Percentiles rank a stretch among this genome's conserved stretches.
Evolutionary conservation across 352 stramenopile genomes (phyloP).

Genomic region (Phytopythium litorale): DNA sequence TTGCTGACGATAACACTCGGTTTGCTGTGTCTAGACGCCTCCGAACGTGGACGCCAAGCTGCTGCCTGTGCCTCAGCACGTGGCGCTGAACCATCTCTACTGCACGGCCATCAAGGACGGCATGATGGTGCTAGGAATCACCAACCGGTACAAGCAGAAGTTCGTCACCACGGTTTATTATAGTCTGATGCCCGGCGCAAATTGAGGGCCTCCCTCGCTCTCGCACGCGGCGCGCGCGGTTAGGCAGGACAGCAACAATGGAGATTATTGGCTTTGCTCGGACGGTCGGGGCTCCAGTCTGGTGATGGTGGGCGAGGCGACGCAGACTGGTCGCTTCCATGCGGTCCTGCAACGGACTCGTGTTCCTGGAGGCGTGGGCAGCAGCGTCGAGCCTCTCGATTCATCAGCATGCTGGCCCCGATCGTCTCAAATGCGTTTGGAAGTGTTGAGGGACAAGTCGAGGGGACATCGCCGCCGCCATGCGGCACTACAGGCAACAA

Average conservation of each 20-base stretch:
- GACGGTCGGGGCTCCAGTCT: neutral
- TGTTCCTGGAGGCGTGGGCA: neutral
- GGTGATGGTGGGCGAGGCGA: neutral
- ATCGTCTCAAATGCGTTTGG: neutral
- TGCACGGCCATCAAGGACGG: conserved; percentile 99
- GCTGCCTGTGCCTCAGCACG: conserved; percentile 97
- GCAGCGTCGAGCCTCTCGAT: neutral
- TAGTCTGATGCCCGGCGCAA: conserved; percentile 86
- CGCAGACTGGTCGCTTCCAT: neutral
- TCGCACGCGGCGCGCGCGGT: neutral
- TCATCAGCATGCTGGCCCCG: neutral
- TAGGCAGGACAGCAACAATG: conserved; percentile 6
- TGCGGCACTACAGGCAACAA: neutral
- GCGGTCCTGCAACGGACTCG: too few relatives aligned
- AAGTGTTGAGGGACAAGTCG: neutral
- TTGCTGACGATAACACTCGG: neutral
- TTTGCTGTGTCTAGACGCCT: conserved; percentile 50
- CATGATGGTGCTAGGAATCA: conserved; percentile 99
- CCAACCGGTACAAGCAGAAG: conserved; percentile 96
- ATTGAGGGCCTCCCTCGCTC: conserved; percentile 27
- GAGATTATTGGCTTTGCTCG: neutral
- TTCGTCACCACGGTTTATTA: conserved; percentile 99
- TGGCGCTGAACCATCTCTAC: conserved; percentile 99
- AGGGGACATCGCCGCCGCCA: neutral
- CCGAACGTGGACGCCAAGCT: conserved; percentile 93